phyloP scores from a whole-genome alignment of 1,139 yeast species.

The Zygosaccharomyces pseudobailii region DNA sequence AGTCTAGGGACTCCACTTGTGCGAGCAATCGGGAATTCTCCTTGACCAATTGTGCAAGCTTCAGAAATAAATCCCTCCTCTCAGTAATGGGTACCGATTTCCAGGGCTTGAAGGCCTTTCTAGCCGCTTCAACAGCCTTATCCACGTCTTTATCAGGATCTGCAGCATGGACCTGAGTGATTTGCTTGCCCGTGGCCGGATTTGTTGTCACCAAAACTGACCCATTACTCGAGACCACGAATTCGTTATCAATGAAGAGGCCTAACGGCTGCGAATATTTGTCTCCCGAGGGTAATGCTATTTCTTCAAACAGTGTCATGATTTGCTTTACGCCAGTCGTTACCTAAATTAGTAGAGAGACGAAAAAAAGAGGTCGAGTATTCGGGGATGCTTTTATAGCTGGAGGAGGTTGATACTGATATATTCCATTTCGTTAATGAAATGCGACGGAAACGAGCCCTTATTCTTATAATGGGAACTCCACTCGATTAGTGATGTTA shows the following conservation, averaged over 20 bases:
- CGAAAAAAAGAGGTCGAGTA: too few species aligned
- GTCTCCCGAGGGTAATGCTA: constrained; percentile 55
- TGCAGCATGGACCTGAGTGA: constrained; percentile 53
- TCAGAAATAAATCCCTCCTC: constrained; percentile 43
- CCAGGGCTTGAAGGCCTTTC: constrained; percentile 47
- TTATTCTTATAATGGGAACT: not conserved
- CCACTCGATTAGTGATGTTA: not conserved
- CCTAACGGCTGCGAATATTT: constrained; percentile 68
- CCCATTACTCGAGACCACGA: constrained; percentile 57
- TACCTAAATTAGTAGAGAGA: too few species aligned
- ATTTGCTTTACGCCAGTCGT: not conserved
- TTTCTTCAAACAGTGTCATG: constrained; percentile 15
- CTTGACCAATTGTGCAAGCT: constrained; percentile 51
- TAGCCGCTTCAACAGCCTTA: constrained; percentile 57
- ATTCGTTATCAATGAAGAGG: constrained; percentile 77
- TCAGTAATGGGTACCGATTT: constrained; percentile 44
- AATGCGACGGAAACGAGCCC: not conserved
- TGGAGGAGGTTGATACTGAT: too few species aligned
- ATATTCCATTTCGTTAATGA: too few species aligned
- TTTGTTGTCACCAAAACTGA: constrained; percentile 57
- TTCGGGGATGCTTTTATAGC: too few species aligned
- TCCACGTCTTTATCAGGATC: constrained; percentile 56
- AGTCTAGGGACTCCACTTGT: constrained; percentile 55
- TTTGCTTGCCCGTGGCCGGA: constrained; percentile 59
- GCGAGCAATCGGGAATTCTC: constrained; percentile 45